Conservation (phyloP, 2,329 filamentous ascomycete genomes). For the Fusarium torreyae region DNA sequence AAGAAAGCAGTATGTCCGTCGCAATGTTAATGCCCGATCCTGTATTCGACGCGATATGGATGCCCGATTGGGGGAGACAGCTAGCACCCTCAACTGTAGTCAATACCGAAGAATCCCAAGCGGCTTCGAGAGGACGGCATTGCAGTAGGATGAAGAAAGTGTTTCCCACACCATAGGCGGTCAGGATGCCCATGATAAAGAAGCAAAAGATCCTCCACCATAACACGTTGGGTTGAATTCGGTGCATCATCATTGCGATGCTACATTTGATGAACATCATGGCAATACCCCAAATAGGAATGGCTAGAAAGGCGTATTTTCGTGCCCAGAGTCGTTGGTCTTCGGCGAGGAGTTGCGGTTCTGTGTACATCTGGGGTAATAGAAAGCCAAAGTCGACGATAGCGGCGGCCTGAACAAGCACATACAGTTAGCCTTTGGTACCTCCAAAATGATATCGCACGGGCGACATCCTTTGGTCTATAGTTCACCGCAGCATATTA, state of each 20-base stretch:
- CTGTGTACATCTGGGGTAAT: slow-evolving; percentile 16
- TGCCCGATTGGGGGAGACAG: slow-evolving; percentile 18
- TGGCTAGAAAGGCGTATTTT: slow-evolving; percentile 15
- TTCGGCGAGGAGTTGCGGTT: slow-evolving; percentile 10
- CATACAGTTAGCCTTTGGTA: background rate
- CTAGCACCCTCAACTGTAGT: slow-evolving; percentile 14
- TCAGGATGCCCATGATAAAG: slow-evolving; percentile 12
- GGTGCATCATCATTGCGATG: slow-evolving; percentile 33
- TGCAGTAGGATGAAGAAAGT: slow-evolving; percentile 25
- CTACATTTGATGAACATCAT: slow-evolving; percentile 35
- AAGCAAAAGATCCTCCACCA: slow-evolving; percentile 24
- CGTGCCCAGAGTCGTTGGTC: background rate
- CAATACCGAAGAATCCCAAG: background rate
- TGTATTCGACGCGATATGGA: slow-evolving; percentile 19
- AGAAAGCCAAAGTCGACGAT: slow-evolving; percentile 19
- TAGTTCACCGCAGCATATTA: background rate
- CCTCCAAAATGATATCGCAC: too few species aligned
- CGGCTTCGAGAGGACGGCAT: slow-evolving; percentile 18
- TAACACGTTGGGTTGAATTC: slow-evolving; percentile 15
- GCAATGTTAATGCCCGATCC: slow-evolving; percentile 11
- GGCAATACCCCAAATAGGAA: slow-evolving; percentile 20
- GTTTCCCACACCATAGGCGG: slow-evolving; percentile 15
- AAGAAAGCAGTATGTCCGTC: slow-evolving; percentile 17
- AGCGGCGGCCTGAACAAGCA: background rate
- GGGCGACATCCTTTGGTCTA: too few species aligned